These are phyloP conservation scores for Xylariaceae sp. DNA, from an alignment of 2,329 filamentous ascomycete genomes.

Conservation along the genomic window DNA sequence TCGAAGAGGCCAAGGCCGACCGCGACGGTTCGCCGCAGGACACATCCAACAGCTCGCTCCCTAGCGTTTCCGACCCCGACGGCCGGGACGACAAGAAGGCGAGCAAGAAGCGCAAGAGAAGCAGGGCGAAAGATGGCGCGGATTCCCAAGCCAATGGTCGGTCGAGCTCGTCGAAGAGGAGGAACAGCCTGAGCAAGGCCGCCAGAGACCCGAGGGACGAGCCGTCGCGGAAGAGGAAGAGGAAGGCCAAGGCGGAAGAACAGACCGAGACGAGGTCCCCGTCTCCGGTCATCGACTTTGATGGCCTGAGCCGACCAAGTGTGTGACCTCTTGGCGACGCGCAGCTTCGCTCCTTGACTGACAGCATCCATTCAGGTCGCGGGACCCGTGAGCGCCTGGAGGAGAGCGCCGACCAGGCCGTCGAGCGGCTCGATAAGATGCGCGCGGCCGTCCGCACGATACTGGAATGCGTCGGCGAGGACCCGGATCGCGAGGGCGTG, in stretches of 20 bases:
- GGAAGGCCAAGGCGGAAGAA: slow-evolving; percentile 25
- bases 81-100: slow-evolving; percentile 24
- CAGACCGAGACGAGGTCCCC: slow-evolving; percentile 35
- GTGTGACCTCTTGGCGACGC: slow-evolving; percentile 14
- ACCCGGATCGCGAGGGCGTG: slow-evolving; percentile 57
- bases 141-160: slow-evolving; percentile 26
- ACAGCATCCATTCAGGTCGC: slow-evolving; percentile 32
- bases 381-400: slow-evolving; percentile 59
- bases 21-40: slow-evolving; percentile 10
- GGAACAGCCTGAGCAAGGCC: slow-evolving; percentile 51
- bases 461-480: slow-evolving; percentile 62
- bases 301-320: slow-evolving; percentile 54
- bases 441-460: slow-evolving; percentile 56
- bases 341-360: slow-evolving; percentile 7
- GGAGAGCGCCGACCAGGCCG: slow-evolving; percentile 44
- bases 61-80: slow-evolving; percentile 20
- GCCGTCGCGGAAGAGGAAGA: slow-evolving; percentile 31
- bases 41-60: slow-evolving; percentile 13
- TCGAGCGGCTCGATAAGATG: slow-evolving; percentile 48
- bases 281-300: slow-evolving; percentile 53
- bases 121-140: slow-evolving; percentile 20
- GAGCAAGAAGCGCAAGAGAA: slow-evolving; percentile 21
- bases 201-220: slow-evolving; percentile 54
- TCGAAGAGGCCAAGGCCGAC: slow-evolving; percentile 9
- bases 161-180: slow-evolving; percentile 30